Conservation (phyloP, 2,329 filamentous ascomycete species). For the Botrytis porri region DNA sequence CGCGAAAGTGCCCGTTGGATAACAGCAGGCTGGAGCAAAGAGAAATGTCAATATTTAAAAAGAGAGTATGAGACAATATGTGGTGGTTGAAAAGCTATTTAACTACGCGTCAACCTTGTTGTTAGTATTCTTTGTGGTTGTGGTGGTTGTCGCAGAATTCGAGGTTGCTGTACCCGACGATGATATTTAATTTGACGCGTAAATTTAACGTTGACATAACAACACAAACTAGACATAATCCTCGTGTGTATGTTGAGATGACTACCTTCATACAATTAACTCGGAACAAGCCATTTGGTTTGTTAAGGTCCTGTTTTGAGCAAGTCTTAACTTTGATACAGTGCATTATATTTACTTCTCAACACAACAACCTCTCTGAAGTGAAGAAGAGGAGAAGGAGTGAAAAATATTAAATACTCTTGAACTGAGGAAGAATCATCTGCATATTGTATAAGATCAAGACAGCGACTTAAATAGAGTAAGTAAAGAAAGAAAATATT, state of each 20-base stretch:
- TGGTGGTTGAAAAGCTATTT: neutral
- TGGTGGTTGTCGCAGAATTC: neutral
- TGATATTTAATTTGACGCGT: neutral
- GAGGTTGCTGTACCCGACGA: neutral
- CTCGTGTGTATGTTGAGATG: neutral
- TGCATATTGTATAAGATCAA: neutral
- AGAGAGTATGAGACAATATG: neutral
- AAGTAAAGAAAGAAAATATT: neutral
- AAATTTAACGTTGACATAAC: neutral
- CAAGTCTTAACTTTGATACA: neutral
- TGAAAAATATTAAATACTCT: neutral
- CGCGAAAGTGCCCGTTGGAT: neutral
- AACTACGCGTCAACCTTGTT: too few species aligned
- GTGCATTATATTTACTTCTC: neutral
- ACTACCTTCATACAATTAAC: neutral
- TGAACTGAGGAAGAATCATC: neutral
- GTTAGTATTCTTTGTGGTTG: neutral
- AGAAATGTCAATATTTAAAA: neutral
- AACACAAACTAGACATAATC: neutral
- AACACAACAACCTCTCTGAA: neutral
- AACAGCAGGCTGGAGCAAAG: neutral
- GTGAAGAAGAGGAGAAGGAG: neutral
- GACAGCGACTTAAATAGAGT: neutral
- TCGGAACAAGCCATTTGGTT: neutral
- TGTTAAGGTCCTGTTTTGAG: too few species aligned